Evolutionary conservation across 2,329 filamentous ascomycete genomes (phyloP), one percentile per base, ranked within the genome.

Genomic region (Scolecobasidium constrictum): DNA sequence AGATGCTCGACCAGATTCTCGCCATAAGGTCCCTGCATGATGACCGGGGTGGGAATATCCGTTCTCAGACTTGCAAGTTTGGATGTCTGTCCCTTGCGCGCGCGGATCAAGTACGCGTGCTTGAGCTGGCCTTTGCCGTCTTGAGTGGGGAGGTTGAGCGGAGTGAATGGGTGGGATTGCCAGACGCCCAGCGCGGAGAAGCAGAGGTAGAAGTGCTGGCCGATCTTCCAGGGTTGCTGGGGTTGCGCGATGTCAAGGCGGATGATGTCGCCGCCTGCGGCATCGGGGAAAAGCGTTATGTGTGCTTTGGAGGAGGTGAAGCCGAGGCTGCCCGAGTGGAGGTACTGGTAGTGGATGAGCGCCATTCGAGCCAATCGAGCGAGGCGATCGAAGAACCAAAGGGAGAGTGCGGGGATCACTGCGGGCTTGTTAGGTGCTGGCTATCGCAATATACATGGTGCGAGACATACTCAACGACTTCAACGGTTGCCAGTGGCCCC

Each of bases 81-180:
- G 35, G 49, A 51, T 3, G 58, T 61, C 37, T 61, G 56, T 5
- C 58, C 57, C 31, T 53, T 53, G 35, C 55, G 55, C 9, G 56
- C 54, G 35, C 57, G 57, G 52, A 60, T 59, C 17, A 61, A 54
- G 49, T 61, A 61, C 1, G 52, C 54, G 43, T 60, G 58, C 5
- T 45, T 43, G 44, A 76, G 65, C n/a, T n/a, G n/a, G 39, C 33
- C 62, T 46, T 80, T 62, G 38, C 33, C 61, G 58, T 7, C 73
- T 65, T 2, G 54, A 49, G 1, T 66, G 59, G 42, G 77, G 0
- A 72, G 56, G 43, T 70, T 77, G 7, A 77, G 63, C 0, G 78
- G 75, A 0, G 79, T 84, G 53, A 85, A 82, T 0, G 81, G 81
- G 52, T 86, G 81, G 0, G 77, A 77, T 57, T 86, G 80, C 78